Percentiles rank a stretch among this genome's conserved stretches.
phyloP scores from a whole-genome alignment of 1,284 basidiomycete species.

The Cryptococcus sp. region DNA sequence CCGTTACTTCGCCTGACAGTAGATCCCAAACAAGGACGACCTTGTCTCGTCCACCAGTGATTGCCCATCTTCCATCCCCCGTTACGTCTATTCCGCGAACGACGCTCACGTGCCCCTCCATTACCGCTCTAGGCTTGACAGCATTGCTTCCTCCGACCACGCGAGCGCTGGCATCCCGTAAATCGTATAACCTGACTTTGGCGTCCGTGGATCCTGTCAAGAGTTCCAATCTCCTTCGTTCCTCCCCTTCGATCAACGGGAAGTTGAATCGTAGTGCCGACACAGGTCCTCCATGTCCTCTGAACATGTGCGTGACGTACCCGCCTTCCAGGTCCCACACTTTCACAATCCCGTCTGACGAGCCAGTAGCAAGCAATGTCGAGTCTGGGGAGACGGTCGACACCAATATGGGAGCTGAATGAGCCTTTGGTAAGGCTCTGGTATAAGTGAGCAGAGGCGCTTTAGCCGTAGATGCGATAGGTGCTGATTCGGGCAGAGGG shows the following conservation, averaged over 20 bases:
- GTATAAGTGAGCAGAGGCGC: slow-evolving; percentile 58
- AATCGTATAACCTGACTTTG: slow-evolving; percentile 84
- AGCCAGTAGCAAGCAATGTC: slow-evolving; percentile 91
- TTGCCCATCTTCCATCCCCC: slow-evolving; percentile 78
- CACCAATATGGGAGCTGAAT: slow-evolving; percentile 90
- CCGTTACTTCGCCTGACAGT: slow-evolving; percentile 23
- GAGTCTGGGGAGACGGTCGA: slow-evolving; percentile 80
- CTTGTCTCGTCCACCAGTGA: slow-evolving; percentile 86
- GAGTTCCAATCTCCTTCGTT: slow-evolving; percentile 66
- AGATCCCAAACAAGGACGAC: slow-evolving; percentile 90
- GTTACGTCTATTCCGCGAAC: slow-evolving; percentile 83
- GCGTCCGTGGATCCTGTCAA: slow-evolving; percentile 88
- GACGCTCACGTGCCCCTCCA: slow-evolving; percentile 90
- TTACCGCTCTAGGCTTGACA: slow-evolving; percentile 70
- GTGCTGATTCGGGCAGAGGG: slow-evolving; percentile 45
- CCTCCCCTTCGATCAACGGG: slow-evolving; percentile 51
- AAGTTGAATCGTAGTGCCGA: slow-evolving; percentile 82
- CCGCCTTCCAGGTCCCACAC: slow-evolving; percentile 91
- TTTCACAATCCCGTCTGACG: slow-evolving; percentile 94
- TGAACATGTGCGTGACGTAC: slow-evolving; percentile 91
- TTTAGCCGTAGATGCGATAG: slow-evolving; percentile 19
- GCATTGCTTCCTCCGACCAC: slow-evolving; percentile 56
- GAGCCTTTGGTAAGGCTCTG: slow-evolving; percentile 76
- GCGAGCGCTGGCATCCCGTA: slow-evolving; percentile 64
- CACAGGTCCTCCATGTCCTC: slow-evolving; percentile 94